Evolutionary conservation across 1,284 basidiomycete species (phyloP).

Genomic region (Moesziomyces sp.): DNA sequence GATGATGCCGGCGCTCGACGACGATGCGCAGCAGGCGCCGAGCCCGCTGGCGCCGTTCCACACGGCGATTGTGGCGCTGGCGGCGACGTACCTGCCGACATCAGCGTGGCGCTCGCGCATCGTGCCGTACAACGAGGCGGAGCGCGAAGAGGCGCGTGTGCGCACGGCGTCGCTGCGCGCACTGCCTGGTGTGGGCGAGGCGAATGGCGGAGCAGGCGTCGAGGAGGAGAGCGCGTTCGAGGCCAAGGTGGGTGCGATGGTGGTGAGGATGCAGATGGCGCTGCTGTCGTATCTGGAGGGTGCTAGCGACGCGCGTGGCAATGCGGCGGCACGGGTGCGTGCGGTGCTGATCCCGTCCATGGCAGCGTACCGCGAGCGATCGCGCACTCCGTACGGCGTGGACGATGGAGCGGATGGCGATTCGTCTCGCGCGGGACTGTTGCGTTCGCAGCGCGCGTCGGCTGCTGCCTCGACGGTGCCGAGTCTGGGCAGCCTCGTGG

Average conservation of each 20-base stretch:
- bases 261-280: conserved; percentile 48
- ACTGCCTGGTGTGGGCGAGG: conserved; percentile 36
- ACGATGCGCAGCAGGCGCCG: conserved; percentile 76
- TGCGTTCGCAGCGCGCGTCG: conserved; percentile 33
- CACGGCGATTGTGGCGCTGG: conserved; percentile 79
- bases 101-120: conserved; percentile 75
- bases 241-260: conserved; percentile 35
- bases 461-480: conserved; percentile 71
- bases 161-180: conserved; percentile 37
- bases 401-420: conserved; percentile 26
- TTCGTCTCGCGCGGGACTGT: conserved; percentile 31
- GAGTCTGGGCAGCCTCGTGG: conserved; percentile 79
- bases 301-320: conserved; percentile 50
- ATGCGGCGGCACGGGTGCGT: conserved; percentile 21
- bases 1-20: conserved; percentile 77
- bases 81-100: conserved; percentile 79
- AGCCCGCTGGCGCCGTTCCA: conserved; percentile 73
- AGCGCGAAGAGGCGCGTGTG: conserved; percentile 72
- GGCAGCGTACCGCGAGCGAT: conserved; percentile 38
- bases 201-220: conserved; percentile 10
- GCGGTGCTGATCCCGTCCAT: conserved; percentile 53
- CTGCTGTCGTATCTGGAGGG: conserved; percentile 59
- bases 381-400: conserved; percentile 23
- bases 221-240: conserved; percentile 55
- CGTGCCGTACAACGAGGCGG: conserved; percentile 77